Evolutionary conservation across 345 rosid genomes (phyloP), one percentile per base, ranked within the genome.

Genomic region (Isatis tinctoria): DNA sequence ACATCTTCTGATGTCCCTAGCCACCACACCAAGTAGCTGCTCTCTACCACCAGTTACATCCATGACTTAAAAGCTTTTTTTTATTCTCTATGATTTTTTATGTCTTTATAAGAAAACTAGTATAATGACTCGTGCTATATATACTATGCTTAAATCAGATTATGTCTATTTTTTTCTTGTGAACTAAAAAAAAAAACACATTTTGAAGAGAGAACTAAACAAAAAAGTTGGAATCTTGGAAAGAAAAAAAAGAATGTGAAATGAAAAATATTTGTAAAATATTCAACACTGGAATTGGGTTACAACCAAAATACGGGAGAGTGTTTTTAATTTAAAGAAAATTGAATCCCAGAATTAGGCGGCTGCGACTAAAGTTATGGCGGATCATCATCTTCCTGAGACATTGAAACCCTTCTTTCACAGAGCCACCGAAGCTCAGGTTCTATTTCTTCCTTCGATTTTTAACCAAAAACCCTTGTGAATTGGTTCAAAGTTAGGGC

Each of bases 361-460:
- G 20, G 22, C 1, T 7, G 64, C 44, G 48, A 30, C 49, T 5
- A 13, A 24, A 39, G 28, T 9, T 6, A 75, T 75, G 79, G 79
- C 8, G 36, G 74, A 60, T 45, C 51, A 62, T 44, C 59, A 69
- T 45, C 79, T 69, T 43, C 65, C 74, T 4, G 70, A 75, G 51
- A 61, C 65, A 24, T 26, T 75, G 70, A 69, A 62, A 75, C 79
- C 79, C 51, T 75, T 75, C 58, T 26, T 69, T 41, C 18, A 75
- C 74, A 41, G 79, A 75, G 79, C 79, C 65, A 68, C 79, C 32
- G 79, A 75, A 62, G 79, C 79, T 27, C 79, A 75, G 79, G 79
- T 75, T 62, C 59, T 12, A 16, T 36, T 39, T 3, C n/a, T 33
- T 45, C 10, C 10, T 28, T 44, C 16, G 16, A 0, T 60, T 17